Evolutionary conservation across 345 rosid species (phyloP).

Genomic region (Salix exigua): DNA sequence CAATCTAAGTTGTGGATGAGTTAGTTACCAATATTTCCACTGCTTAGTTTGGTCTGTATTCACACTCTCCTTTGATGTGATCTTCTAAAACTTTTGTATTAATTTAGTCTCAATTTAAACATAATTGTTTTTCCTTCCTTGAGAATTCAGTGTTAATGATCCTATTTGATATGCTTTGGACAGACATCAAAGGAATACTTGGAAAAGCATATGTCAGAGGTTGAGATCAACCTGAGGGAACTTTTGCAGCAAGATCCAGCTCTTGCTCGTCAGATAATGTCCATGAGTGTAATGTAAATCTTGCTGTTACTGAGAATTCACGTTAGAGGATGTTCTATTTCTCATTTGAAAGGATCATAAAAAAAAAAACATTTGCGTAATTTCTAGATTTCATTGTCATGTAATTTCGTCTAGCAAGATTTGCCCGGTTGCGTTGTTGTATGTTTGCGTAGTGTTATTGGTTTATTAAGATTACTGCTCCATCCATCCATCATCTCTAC

Average conservation of each 20-base stretch:
- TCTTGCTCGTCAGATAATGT: constrained; percentile 82
- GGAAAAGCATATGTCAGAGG: constrained; percentile 82
- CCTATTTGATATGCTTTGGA: constrained; percentile 11
- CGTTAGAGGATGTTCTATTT: background rate
- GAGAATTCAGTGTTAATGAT: background rate
- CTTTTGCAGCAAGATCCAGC: constrained; percentile 91
- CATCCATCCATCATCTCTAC: background rate
- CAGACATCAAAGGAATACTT: constrained; percentile 86
- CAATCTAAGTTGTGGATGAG: background rate
- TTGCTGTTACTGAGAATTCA: background rate
- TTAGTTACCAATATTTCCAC: background rate
- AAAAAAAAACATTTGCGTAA: background rate
- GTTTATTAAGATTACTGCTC: background rate
- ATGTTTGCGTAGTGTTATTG: background rate
- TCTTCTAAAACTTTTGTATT: background rate
- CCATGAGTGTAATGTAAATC: constrained; percentile 41
- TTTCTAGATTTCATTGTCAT: background rate
- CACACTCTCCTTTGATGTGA: background rate
- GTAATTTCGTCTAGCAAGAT: background rate
- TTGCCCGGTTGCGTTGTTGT: background rate
- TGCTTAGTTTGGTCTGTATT: background rate
- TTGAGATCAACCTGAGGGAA: constrained; percentile 83
- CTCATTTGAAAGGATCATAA: background rate
- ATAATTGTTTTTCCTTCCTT: background rate
- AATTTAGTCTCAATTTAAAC: background rate